Conservation (phyloP, 202 grass and related monocot genomes). For the Brachypodium distachyon region DNA sequence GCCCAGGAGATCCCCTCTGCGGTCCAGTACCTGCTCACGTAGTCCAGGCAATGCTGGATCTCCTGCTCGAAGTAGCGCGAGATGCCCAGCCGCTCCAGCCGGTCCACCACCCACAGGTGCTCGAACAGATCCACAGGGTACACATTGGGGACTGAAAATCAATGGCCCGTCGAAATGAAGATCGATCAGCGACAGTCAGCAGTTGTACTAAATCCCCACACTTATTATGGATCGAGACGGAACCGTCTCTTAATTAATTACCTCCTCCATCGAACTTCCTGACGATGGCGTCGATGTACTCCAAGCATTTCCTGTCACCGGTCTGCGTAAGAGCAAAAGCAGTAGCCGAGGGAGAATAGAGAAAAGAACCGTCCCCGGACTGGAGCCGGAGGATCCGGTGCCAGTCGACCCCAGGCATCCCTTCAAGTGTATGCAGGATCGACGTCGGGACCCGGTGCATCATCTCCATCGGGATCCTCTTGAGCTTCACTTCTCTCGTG, state of each 20-base stretch:
- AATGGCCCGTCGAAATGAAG: neutral
- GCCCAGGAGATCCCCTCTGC: constrained; percentile 93
- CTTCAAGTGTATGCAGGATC: constrained; percentile 84
- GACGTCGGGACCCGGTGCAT: constrained; percentile 80
- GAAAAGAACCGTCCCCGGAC: constrained; percentile 62
- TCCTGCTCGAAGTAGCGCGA: constrained; percentile 63
- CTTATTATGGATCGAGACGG: neutral
- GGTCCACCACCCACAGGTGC: constrained; percentile 71
- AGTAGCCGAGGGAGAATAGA: constrained; percentile 80
- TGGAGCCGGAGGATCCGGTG: constrained; percentile 59
- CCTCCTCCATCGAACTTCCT: constrained; percentile 66
- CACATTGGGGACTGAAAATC: constrained; percentile 71
- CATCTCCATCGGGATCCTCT: constrained; percentile 79
- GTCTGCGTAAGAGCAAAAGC: constrained; percentile 75
- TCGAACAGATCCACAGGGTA: constrained; percentile 94
- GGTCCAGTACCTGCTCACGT: constrained; percentile 79
- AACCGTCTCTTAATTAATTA: constrained; percentile 12
- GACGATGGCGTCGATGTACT: constrained; percentile 52
- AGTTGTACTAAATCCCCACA: no score
- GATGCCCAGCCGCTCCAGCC: constrained; percentile 75
- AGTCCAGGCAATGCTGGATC: constrained; percentile 66
- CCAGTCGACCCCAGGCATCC: constrained; percentile 72
- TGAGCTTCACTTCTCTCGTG: constrained; percentile 60
- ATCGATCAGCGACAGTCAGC: no score
- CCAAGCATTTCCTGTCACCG: constrained; percentile 59